phyloP scores from a whole-genome alignment of 768 basidiomycete genomes.

The Leccinellum rugosiceps region DNA sequence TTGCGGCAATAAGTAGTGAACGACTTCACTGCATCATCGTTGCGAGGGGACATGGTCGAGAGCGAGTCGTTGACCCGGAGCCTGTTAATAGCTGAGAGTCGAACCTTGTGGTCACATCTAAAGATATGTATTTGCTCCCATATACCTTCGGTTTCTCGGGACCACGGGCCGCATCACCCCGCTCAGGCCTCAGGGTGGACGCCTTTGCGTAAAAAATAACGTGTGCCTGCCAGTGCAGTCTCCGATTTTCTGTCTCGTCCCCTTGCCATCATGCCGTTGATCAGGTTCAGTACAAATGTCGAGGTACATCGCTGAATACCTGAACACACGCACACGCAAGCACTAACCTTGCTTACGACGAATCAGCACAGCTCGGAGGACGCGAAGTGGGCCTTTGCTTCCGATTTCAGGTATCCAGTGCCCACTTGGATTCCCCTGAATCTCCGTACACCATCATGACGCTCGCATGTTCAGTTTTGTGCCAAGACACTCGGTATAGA shows the following conservation, averaged over 20 bases:
- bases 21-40: background rate
- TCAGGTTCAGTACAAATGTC: slow-evolving; percentile 40
- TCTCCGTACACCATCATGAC: background rate
- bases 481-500: slow-evolving; percentile 40
- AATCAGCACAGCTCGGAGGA: slow-evolving; percentile 18
- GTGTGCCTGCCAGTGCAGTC: background rate
- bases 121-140: background rate
- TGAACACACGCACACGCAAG: background rate
- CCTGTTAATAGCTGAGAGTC: background rate
- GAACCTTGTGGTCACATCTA: background rate
- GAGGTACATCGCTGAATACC: slow-evolving; percentile 18
- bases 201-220: background rate
- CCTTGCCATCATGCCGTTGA: slow-evolving; percentile 32
- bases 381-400: slow-evolving; percentile 34
- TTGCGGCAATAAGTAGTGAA: background rate
- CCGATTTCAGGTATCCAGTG: slow-evolving; percentile 49
- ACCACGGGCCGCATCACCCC: background rate
- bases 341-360: background rate
- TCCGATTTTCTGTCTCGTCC: background rate
- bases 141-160: background rate
- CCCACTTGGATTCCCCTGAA: background rate
- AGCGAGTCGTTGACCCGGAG: background rate
- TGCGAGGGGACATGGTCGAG: background rate
- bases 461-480: slow-evolving; percentile 37
- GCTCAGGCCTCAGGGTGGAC: background rate